Base-by-base conservation (phyloP, 2,329 filamentous ascomycete species). In the Teratosphaeria viscida region DNA sequence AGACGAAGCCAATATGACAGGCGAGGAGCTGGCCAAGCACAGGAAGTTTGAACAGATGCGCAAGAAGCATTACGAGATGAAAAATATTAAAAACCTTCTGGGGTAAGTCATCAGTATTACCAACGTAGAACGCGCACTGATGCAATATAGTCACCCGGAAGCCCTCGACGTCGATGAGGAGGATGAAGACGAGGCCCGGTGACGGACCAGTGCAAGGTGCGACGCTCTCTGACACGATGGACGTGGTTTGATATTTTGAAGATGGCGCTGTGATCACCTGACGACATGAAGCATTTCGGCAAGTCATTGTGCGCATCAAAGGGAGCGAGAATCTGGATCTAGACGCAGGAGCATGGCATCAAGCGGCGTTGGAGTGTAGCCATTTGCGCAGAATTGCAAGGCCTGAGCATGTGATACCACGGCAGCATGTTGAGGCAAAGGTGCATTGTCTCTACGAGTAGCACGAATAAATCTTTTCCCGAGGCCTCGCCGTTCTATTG, bases 1-100 rank as follows among this genome's bases (percentile, higher is more conserved):
- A 67, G 81, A 82, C 58, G 82, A 85, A 53, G 81, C 69, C 23
- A 71, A 75, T 56, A 75, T 78, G 67, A 75, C 76, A 5, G 73
- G 76, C 52, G 90, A 96, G 73, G 92, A 95, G 72, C 80, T 80
- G 63, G 90, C 94, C 78, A 96, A 97, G 80, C 94, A 99, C 75
- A 84, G 82, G 71, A 85, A 88, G 72, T 99, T 99, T 73, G 92
- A 96, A 77, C 81, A 89, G 77, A 82, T 90, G 79, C 84, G 94
- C 70, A 96, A 94, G 85, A 92, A 86, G 79, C 94, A 99, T 76
- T 99, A 99, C 76, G 94, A 99, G 81, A 99, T 99, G 94, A 90
- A 85, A 77, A 88, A 94, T 71, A 91, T 96, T 60, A 95, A 94
- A 69, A 84, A 86, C 70, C 77, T 97, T 57, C 82, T 99, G 65